These are phyloP conservation scores for Leucocoprinus birnbaumii DNA, from an alignment of 768 basidiomycete species.

Conservation along the genomic window DNA sequence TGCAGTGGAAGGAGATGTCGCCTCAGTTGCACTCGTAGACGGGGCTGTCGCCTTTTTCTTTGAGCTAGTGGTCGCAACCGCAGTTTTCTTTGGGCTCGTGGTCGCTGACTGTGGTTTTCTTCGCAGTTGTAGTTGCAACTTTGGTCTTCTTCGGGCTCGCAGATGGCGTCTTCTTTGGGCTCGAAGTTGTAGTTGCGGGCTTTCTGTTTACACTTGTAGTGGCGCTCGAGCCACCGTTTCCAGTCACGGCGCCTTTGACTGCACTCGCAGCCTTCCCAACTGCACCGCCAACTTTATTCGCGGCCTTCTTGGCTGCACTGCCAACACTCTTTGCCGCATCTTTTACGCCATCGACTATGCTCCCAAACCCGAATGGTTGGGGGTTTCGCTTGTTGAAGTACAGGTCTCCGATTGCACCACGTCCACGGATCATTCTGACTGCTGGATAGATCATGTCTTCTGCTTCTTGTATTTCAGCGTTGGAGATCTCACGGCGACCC, in stretches of 20 bases:
- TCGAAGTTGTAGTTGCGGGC: too few species aligned
- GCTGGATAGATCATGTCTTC: neutral
- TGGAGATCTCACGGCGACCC: neutral
- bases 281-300: neutral
- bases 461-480: too few species aligned
- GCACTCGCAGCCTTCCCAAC: neutral
- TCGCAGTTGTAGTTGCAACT: too few species aligned
- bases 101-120: neutral
- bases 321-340: neutral
- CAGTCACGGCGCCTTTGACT: neutral
- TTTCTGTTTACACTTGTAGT: too few species aligned
- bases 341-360: neutral
- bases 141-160: too few species aligned
- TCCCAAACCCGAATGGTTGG: neutral
- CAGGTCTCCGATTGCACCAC: neutral
- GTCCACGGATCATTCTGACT: slow-evolving; percentile 1
- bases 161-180: neutral
- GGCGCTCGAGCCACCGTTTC: neutral
- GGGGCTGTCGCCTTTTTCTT: neutral
- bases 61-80: too few species aligned
- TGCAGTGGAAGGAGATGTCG: neutral
- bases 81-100: neutral
- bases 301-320: neutral
- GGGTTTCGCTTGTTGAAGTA: slow-evolving; percentile 1
- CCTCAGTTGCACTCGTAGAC: neutral